These are phyloP conservation scores for Silene uniflora DNA, from an alignment of 148 eudicot genomes.

Conservation along the genomic window DNA sequence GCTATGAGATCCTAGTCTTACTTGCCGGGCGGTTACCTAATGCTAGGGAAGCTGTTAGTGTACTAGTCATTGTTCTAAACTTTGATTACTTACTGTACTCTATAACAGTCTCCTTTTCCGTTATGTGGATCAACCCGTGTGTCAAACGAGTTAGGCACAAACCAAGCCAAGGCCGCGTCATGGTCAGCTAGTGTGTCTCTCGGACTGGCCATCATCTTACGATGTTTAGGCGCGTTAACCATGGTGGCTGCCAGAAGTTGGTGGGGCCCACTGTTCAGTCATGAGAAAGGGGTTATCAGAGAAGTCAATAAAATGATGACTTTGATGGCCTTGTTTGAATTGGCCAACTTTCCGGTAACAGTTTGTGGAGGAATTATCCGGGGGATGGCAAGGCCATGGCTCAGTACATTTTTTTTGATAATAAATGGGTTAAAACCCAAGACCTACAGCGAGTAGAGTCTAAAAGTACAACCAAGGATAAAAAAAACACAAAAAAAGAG, in stretches of 20 bases:
- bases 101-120: conserved; percentile 60
- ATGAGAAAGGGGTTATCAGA: conserved; percentile 37
- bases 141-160: conserved; percentile 73
- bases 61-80: conserved; percentile 68
- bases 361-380: conserved; percentile 67
- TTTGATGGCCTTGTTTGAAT: conserved; percentile 56
- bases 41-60: conserved; percentile 55
- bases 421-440: too few species aligned
- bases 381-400: conserved; percentile 72
- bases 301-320: conserved; percentile 63
- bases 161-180: conserved; percentile 37
- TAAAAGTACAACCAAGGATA: too few species aligned
- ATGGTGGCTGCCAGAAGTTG: conserved; percentile 44
- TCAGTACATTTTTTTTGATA: too few species aligned
- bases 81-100: conserved; percentile 77
- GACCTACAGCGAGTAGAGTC: too few species aligned
- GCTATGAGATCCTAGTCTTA: conserved; percentile 63
- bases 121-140: conserved; percentile 75
- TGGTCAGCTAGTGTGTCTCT: conserved; percentile 48
- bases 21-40: conserved; percentile 54
- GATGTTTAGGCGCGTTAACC: conserved; percentile 35
- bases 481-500: too few species aligned
- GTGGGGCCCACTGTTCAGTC: conserved; percentile 63
- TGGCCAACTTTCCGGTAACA: conserved; percentile 58
- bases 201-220: conserved; percentile 28